Evolutionary conservation across 2,329 filamentous ascomycete genomes (phyloP), one percentile per base, ranked within the genome.

Genomic region (Trichoderma atrobrunneum): DNA sequence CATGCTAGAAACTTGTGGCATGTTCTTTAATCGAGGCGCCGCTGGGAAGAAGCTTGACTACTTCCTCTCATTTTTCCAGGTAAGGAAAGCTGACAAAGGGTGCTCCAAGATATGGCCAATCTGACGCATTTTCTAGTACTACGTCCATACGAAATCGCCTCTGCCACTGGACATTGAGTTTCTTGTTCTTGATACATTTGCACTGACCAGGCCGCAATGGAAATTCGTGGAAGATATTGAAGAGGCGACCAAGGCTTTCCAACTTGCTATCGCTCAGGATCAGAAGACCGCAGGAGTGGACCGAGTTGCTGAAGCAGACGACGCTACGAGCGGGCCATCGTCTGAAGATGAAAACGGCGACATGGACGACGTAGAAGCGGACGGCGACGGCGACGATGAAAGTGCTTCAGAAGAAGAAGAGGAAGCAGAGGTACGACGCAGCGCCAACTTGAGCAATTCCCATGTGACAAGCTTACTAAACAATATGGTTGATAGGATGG

Each of bases 151-250:
- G 24, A 99, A 99, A 82, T 90, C 95, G 24, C 87, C 92, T 0
- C 83, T 98, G 51, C 96, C 97, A 0, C 97, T 99, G 93, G 96
- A 99, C 75, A 93, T 98, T 61, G 96, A 99, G 72, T 99, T 99
- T 80, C 91, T 98, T 60, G 89, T 99, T 7, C 95, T 98, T 80
- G 96, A 99, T 80, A 95, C 93, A 0, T 98, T 93, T 82, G 90
- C 91, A 30, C 83, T 94, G 39, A 92, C 94, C 14, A 89, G 96
- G 61, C 95, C 96, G 5, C 93, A 98, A 79, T 99, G 95, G 96
- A 97, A 96, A 81, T 85, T 98, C 60, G 90, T 93, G 24, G 88
- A 90, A 6, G 92, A 92, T 75, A 81, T 96, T 7, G 91, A 97
- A 68, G 96, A 98, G 81, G 95, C 96, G 11, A 89, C 90, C 12